Evolutionary conservation across 169 alveolate genomes (phyloP), one percentile per base, ranked within the genome.

Genomic region (Plasmodium vivax): DNA sequence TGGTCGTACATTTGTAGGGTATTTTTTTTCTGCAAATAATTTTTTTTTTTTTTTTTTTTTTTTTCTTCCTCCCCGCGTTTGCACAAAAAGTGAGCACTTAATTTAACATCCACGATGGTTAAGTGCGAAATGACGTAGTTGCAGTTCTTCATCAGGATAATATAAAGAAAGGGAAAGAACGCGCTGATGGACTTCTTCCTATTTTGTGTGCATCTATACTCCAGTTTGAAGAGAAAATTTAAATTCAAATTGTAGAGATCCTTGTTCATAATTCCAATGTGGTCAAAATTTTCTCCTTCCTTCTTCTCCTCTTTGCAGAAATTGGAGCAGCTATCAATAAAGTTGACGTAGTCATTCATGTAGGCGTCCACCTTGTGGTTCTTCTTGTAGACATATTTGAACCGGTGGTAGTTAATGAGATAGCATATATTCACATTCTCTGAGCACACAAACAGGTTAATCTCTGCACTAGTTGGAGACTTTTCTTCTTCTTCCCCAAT

Each of bases 351-450:
- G 9, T 79, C 62, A 80, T 90, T 81, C 94, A 90, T 90, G 83
- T 90, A 90, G 12, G 94, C 62, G 51, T 81, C 91, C 43, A 90
- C 62, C 34, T 90, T 90, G 41, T 80, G 27, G 30, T 90, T 58
- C 58, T 80, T 74, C 56, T 90, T 90, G 51, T 90, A 90, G 12
- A 90, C 12, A 41, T 90, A 90, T 54, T 80, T 79, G 23, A 90
- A 90, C 38, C 90, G 71, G 73, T 90, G 90, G 51, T 80, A 90
- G 51, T 90, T 90, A n/a, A 90, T 56, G 43, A 90, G 94, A 68
- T 90, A 90, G 51, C 94, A 90, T 58, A 90, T 58, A 51, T 90
- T 90, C 5, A 90, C 94, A 90, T 90, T 90, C 51, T 90, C 81
- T 2, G 73, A 90, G 16, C 88, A 80, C 9, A 90, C 56, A 62